Base-by-base conservation (phyloP, 345 rosid species). In the Heritiera littoralis region DNA sequence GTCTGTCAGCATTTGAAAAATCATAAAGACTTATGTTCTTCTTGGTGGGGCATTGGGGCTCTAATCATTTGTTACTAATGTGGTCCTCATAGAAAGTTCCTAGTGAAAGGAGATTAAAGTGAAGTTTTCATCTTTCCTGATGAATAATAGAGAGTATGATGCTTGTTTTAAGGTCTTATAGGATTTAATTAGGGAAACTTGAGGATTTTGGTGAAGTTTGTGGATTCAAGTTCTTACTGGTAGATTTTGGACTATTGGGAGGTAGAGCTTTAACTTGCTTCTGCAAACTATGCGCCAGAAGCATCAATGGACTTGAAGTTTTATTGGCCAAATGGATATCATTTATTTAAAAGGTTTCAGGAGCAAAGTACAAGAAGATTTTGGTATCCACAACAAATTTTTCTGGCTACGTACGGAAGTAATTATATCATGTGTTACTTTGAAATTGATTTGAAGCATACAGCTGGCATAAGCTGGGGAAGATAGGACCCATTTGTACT, bases 361-460 rank as follows among this genome's bases (percentile, higher is more conserved):
- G 41, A 23, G n/a, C 23, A 28, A 70, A 71, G 1, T 28, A 23
- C 52, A 6, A 48, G 20, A 71, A 9, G n/a, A 49, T 40, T 70
- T 69, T 48, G 49, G 54, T 45, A 68, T 45, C 9, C 5, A 9
- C 8, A 49, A 30, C 59, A 28, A 30, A 18, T 15, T 11, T 71
- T 70, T 49, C 20, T 13, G 7, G 59, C 43, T 49, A 49, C 74
- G 14, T 30, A 8, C 8, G 23, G 49, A 49, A 49, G 59, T 28
- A 70, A 70, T 70, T 49, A 48, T 70, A 51, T 51, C 30, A 17
- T 30, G 18, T 51, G 75, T 51, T 49, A 14, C 60, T 14, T 71
- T 43, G 60, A 51, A 71, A 71, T 51, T 32, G 60, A 17, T 71
- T 15, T 28, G 23, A 71, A 71, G 7, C n/a, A n/a, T 51, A 30